These are phyloP conservation scores for Boletus patriciae DNA, from an alignment of 768 basidiomycete genomes.

Conservation along the genomic window DNA sequence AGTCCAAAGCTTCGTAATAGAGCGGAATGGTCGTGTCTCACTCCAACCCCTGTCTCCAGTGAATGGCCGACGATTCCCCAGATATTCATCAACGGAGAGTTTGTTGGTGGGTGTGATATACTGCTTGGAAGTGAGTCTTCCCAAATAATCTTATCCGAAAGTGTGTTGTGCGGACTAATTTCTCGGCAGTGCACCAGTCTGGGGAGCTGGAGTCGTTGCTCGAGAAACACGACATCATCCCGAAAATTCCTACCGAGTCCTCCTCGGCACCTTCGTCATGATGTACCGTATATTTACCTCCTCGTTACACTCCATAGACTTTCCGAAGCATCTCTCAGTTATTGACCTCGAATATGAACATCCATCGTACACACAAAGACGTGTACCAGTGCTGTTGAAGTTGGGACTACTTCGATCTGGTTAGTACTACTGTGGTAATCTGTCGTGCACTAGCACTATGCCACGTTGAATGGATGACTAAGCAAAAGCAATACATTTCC, in stretches of 20 bases:
- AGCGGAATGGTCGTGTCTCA: background rate
- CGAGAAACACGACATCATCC: slow-evolving; percentile 67
- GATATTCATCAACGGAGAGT: slow-evolving; percentile 91
- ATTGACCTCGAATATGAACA: background rate
- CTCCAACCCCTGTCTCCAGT: slow-evolving; percentile 40
- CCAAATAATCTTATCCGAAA: background rate
- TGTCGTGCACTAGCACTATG: too few species aligned
- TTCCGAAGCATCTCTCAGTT: background rate
- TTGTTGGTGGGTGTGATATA: slow-evolving; percentile 97
- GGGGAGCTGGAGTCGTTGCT: slow-evolving; percentile 88
- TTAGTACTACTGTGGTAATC: too few species aligned
- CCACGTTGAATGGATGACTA: slow-evolving; percentile 8
- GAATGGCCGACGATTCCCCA: slow-evolving; percentile 99
- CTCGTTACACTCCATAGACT: background rate
- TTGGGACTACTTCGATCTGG: background rate
- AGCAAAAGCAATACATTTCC: slow-evolving; percentile 6
- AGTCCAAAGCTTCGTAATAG: slow-evolving; percentile 36
- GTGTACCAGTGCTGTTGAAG: too few species aligned
- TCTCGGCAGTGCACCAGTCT: slow-evolving; percentile 85
- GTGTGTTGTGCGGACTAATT: background rate
- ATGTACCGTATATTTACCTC: background rate
- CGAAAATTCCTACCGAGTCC: slow-evolving; percentile 37
- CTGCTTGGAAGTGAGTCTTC: slow-evolving; percentile 74
- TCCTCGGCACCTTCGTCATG: slow-evolving; percentile 3
- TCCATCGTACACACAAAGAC: background rate